phyloP scores from a whole-genome alignment of 1,284 basidiomycete genomes.

The Phlebopus sp. region DNA sequence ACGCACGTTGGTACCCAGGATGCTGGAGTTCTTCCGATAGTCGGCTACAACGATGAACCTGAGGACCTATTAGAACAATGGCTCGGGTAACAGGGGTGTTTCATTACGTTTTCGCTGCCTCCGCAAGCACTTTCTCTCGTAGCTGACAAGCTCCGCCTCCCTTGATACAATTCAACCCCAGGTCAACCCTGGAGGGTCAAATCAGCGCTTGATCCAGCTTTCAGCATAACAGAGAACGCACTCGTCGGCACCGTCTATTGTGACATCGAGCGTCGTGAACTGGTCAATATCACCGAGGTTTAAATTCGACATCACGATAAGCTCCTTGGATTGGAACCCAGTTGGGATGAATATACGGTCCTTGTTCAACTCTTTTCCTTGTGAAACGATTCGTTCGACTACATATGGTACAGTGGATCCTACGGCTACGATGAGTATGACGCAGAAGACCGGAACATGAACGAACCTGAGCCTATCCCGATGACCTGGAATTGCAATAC shows the following conservation, averaged over 20 bases:
- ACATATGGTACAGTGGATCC: slow-evolving; percentile 98
- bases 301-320: slow-evolving; percentile 83
- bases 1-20: slow-evolving; percentile 81
- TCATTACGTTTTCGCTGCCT: slow-evolving; percentile 84
- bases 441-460: not conserved
- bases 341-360: slow-evolving; percentile 89
- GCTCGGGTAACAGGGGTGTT: not conserved
- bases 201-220: not conserved
- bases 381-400: slow-evolving; percentile 90
- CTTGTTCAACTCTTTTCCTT: slow-evolving; percentile 76
- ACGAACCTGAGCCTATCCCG: slow-evolving; percentile 82
- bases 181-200: slow-evolving; percentile 68
- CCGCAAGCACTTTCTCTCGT: slow-evolving; percentile 95
- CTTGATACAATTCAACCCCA: slow-evolving; percentile 91
- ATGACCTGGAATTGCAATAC: slow-evolving; percentile 59
- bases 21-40: slow-evolving; percentile 86
- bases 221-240: slow-evolving; percentile 49
- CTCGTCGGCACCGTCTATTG: slow-evolving; percentile 98
- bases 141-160: slow-evolving; percentile 97
- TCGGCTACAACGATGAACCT: slow-evolving; percentile 96
- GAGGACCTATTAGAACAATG: slow-evolving; percentile 11
- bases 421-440: slow-evolving; percentile 20
- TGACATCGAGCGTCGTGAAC: slow-evolving; percentile 89
- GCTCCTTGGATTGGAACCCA: slow-evolving; percentile 94
- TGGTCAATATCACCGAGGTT: slow-evolving; percentile 91